Base-by-base conservation (phyloP, 345 rosid species). In the Anastatica hierochuntica region DNA sequence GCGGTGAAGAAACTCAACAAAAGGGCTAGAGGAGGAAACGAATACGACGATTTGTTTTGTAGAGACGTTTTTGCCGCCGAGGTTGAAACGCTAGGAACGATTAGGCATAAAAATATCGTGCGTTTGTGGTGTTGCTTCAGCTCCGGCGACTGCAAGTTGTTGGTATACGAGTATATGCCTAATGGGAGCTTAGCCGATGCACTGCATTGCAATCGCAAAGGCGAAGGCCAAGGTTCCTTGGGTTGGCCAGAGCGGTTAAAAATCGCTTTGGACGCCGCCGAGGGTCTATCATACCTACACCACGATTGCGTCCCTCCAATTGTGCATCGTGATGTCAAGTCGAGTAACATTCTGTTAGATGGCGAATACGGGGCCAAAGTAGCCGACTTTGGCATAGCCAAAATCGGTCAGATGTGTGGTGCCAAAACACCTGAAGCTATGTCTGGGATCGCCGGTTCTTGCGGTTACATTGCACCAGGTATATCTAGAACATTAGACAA, bases 391-490 rank as follows among this genome's bases (percentile, higher is more conserved):
- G 98, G 98, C 7, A 79, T 90, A 11, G 98, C 96, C 4, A 90
- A 87, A 66, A 64, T 79, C n/a, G 77, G 82, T 42, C 66, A 60
- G 26, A 67, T 73, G 26, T 70, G 60, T 2, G 70, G 67, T 18
- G 50, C 71, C 45, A 73, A 76, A 46, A 71, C 80, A 10, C 76
- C 67, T 4, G 84, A 80, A 47, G 70, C 84, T 50, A 87, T 88
- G 96, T 92, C 98, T 18, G 84, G 72, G 6, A 73, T 92, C 19
- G 90, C 94, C 0, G 98, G 98, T 57, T 87, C 96, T 14, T 87
- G 81, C 18, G 95, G 96, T 43, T 90, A 90, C 62, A 87, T 90
- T 68, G 96, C 98, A 62, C 96, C 98, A 77, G 96, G 96, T 92
- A 69, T 23, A 29, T 46, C 26, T 21, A 21, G 40, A 21, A 20